A percentile compares a stretch with the other conserved stretches of the same genome.
Conservation (phyloP, 169 alveolate genomes). For the Plasmodium billcollinsi region DNA sequence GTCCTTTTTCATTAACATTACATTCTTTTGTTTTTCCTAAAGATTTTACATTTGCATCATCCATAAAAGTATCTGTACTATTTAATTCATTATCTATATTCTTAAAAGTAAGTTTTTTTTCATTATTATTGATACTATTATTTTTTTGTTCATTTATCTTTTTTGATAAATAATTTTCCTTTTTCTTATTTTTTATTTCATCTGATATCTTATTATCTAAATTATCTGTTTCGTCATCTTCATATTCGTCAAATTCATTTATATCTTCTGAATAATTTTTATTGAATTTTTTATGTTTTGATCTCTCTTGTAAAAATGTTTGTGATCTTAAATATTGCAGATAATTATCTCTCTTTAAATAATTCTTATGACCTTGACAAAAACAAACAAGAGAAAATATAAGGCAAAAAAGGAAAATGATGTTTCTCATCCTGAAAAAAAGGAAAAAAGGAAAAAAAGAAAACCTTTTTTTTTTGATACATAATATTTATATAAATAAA, state of each 20-base stretch:
- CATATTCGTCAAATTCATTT: conserved; percentile 64
- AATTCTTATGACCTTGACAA: conserved; percentile 46
- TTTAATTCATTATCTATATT: conserved; percentile 57
- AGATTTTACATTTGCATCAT: conserved; percentile 7
- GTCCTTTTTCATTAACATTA: conserved; percentile 40
- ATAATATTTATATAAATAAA: background rate
- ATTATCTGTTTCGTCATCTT: conserved; percentile 34
- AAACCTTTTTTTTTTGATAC: background rate
- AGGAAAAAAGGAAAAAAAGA: background rate
- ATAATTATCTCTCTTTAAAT: conserved; percentile 37
- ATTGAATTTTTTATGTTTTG: conserved; percentile 17
- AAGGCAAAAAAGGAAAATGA: background rate
- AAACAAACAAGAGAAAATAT: conserved; percentile 19
- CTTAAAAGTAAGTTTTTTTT: conserved; percentile 44
- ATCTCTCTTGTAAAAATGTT: conserved; percentile 43
- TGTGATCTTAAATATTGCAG: conserved; percentile 55
- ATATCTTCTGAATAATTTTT: conserved; percentile 50
- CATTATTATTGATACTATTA: background rate
- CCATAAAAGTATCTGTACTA: conserved; percentile 15
- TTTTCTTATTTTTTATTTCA: background rate
- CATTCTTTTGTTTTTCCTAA: conserved; percentile 62
- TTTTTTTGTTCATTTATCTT: background rate
- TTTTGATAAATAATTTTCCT: background rate
- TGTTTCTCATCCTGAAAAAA: conserved; percentile 29
- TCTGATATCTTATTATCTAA: background rate